Evolutionary conservation across 192 early-diverging fungal genomes (phyloP), one percentile per base, ranked within the genome.

Genomic region (Backusella psychrophila): DNA sequence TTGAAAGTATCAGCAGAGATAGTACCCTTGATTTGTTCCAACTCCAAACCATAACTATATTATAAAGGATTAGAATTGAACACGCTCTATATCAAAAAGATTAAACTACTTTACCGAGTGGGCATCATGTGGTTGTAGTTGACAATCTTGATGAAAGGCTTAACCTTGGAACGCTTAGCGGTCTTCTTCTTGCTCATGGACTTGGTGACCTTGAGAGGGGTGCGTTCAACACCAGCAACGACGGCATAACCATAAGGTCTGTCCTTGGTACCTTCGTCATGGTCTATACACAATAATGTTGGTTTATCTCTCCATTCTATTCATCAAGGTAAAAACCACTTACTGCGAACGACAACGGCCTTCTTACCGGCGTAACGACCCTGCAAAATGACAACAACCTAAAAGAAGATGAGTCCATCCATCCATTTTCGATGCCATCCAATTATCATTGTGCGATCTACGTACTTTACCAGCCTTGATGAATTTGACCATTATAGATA

Each of bases 101-200:
- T 12, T 12, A 6, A n/a, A 44, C n/a, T 29, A 21, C 49, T 82
- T 73, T 91, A 95, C 86, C 98, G 92, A 82, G 98, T 99, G 86
- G 98, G 98, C 97, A 99, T 98, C 75, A 99, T 82, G 92, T 99
- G 98, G 85, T 97, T 94, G 93, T 96, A 98, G 95, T 99, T 99
- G 87, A 99, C 87, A 75, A 90, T 88, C 91, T 98, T 97, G 87
- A 99, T 89, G 91, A 99, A 99, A 81, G 97, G 93, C 97, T 99
- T 99, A 84, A 99, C 97, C 85, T 90, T 91, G 81, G 95, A 96
- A 75, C 98, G 95, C 87, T 96, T 96, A 78, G 95, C 96, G 68
- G 99, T 92, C 89, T 91, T 93, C 93, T 96, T 96, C 86, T 91
- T 91, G 78, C 92, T 91, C 97, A 99, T 99, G 82, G 88, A 81